These are phyloP conservation scores for Lactarius tabidus DNA, from an alignment of 768 basidiomycete genomes.

Conservation along the genomic window DNA sequence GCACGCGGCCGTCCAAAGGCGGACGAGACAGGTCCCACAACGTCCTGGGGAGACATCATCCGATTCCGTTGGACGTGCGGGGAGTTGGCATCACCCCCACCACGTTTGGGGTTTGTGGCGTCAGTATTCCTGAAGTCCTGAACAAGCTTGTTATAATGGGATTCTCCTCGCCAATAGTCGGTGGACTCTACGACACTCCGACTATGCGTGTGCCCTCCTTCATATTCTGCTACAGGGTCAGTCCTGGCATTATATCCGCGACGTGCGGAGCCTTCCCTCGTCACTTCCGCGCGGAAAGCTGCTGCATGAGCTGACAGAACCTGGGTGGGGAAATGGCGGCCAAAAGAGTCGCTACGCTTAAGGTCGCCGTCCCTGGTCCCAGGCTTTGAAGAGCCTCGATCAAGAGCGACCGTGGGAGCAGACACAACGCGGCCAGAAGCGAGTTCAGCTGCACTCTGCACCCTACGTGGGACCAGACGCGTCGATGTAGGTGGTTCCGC, in stretches of 20 bases:
- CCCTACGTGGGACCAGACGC: slow-evolving; percentile 11
- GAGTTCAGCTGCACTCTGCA: slow-evolving; percentile 18
- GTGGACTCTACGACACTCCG: not conserved
- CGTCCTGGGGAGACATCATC: slow-evolving; percentile 2
- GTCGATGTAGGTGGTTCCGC: not conserved
- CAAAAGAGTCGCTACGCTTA: not conserved
- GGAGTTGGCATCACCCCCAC: not conserved
- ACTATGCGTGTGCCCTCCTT: not conserved
- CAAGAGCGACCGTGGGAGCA: not conserved
- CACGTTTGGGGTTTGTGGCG: not conserved
- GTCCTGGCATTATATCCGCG: not conserved
- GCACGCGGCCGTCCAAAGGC: not conserved
- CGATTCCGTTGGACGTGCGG: not conserved
- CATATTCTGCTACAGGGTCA: not conserved
- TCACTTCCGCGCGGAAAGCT: not conserved
- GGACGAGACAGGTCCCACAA: not conserved
- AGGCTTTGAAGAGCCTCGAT: not conserved
- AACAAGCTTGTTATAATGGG: not conserved
- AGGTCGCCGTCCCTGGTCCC: not conserved
- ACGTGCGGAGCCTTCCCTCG: not conserved
- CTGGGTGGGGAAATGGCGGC: not conserved
- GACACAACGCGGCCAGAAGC: not conserved
- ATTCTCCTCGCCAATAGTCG: not conserved
- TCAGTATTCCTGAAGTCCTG: not conserved
- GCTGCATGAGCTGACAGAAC: not conserved